phyloP scores from a whole-genome alignment of 2,329 filamentous ascomycete genomes.

The Lachnellula subtilissima region DNA sequence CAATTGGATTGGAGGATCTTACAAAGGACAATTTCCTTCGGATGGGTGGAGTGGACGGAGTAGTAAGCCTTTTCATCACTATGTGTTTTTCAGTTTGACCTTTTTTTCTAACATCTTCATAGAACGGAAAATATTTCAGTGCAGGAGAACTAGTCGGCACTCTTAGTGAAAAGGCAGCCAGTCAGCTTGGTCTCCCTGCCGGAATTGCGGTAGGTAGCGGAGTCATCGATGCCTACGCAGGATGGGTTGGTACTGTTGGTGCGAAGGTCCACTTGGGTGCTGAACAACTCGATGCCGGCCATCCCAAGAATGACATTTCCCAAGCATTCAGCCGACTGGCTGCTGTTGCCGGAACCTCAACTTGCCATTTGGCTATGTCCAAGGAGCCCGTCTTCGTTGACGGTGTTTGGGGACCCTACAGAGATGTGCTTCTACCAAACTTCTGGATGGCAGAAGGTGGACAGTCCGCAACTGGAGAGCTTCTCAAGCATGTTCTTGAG shows the following conservation, averaged over 20 bases:
- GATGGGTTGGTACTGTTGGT: conserved; percentile 98
- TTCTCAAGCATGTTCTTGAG: conserved; percentile 90
- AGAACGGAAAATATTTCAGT: conserved; percentile 90
- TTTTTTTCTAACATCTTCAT: conserved; percentile 20
- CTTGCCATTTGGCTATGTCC: conserved; percentile 95
- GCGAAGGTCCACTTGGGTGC: conserved; percentile 77
- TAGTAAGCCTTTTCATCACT: conserved; percentile 61
- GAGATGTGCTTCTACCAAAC: conserved; percentile 84
- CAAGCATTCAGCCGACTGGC: conserved; percentile 92
- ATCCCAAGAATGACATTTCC: conserved; percentile 76
- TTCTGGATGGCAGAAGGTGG: conserved; percentile 98
- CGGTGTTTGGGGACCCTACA: conserved; percentile 95
- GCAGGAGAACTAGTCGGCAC: conserved; percentile 87
- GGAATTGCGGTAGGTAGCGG: conserved; percentile 92
- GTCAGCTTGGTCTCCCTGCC: conserved; percentile 75
- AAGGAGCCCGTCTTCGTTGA: conserved; percentile 87
- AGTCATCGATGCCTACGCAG: conserved; percentile 97
- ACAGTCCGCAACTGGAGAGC: conserved; percentile 91
- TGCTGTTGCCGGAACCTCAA: conserved; percentile 93
- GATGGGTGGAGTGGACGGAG: conserved; percentile 89
- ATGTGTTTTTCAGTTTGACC: neutral
- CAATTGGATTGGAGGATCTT: conserved; percentile 82
- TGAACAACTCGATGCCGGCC: conserved; percentile 61
- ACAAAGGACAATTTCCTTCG: conserved; percentile 83
- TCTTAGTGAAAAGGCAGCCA: conserved; percentile 76